A percentile compares a stretch with the other conserved stretches of the same genome.
Conservation (phyloP, 345 rosid species). For the Camelina laxa region DNA sequence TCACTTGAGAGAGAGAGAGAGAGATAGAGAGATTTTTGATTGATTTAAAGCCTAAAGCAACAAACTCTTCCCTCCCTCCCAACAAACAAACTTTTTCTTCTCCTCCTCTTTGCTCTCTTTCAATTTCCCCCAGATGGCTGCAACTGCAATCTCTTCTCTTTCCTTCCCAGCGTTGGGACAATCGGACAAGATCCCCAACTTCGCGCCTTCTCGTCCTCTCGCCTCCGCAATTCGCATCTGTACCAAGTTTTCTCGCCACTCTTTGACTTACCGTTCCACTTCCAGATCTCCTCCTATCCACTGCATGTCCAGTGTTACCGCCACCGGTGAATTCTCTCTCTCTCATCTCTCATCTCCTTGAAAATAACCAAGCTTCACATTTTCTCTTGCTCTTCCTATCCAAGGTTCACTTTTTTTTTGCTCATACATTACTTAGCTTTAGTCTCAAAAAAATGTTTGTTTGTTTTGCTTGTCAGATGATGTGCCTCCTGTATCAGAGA, state of each 20-base stretch:
- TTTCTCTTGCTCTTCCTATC: too few species aligned
- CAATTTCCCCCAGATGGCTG: conserved; percentile 52
- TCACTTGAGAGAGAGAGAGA: conserved; percentile 20
- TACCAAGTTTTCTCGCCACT: conserved; percentile 45
- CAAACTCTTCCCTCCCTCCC: not conserved
- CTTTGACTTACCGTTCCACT: conserved; percentile 45
- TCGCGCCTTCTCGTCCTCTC: conserved; percentile 45
- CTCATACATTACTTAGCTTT: too few species aligned
- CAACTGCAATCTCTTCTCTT: conserved; percentile 68
- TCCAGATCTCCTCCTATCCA: conserved; percentile 55
- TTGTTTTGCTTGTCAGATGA: conserved; percentile 57
- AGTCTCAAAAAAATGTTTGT: not conserved
- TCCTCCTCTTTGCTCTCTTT: not conserved
- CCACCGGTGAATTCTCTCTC: conserved; percentile 48
- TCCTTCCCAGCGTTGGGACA: conserved; percentile 72
- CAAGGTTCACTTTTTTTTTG: too few species aligned
- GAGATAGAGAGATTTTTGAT: not conserved
- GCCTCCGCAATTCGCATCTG: conserved; percentile 49
- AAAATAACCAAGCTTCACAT: not conserved
- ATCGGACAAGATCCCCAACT: conserved; percentile 50
- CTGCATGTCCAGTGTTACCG: conserved; percentile 63
- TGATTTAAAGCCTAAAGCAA: not conserved
- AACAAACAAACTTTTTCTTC: not conserved
- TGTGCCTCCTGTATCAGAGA: conserved; percentile 85
- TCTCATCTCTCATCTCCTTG: not conserved